Base-by-base conservation (phyloP, 495 filamentous ascomycete species). In the Melanomma pulvis-pyrius region DNA sequence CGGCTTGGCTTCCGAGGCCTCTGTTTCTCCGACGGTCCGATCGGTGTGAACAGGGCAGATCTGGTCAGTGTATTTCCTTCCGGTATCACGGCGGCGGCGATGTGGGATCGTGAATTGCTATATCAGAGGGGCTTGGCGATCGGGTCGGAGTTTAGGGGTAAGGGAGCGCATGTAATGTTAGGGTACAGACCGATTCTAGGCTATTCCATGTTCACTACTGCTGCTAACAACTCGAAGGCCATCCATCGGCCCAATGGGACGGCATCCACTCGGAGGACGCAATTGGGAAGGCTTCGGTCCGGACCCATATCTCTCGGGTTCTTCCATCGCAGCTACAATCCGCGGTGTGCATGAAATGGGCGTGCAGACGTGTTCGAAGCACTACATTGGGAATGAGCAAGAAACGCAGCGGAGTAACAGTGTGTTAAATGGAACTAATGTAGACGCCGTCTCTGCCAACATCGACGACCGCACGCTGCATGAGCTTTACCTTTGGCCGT, bases 401-500 rank as follows among this genome's bases (percentile, higher is more conserved):
- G 89, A 91, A 74, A 83, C 84, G 80, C 85, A 89, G 70, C 79
- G 89, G n/a, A 88, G 66, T 61, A 66, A 69, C 58, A 72, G 30
- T 36, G 85, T 88, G 1, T 2, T 44, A 3, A 19, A 21, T 15
- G 56, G 30, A n/a, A 19, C 63, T 1, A 34, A 87, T 11, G 60
- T 86, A 85, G 84, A 73, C 83, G 83, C 70, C 70, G 82, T n/a
- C 76, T 80, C 39, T 84, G 53, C 75, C 62, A 80, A 84, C 55
- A 78, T 85, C 71, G 88, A 92, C 74, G 90, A 93, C 63, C 81
- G 88, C 11, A 89, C 89, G 0, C 72, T 92, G 17, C 90, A 92
- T 74, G 89, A 92, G 66, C 64, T 92, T 17, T 93, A 92, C 70
- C 79, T 90, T 4, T 93, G 90, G 90, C 90, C 89, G 2, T 92